A percentile compares a stretch with the other conserved stretches of the same genome.
These are phyloP conservation scores for Mycosphaerelloides madeirae DNA, from an alignment of 2,329 filamentous ascomycete species.

Conservation along the genomic window DNA sequence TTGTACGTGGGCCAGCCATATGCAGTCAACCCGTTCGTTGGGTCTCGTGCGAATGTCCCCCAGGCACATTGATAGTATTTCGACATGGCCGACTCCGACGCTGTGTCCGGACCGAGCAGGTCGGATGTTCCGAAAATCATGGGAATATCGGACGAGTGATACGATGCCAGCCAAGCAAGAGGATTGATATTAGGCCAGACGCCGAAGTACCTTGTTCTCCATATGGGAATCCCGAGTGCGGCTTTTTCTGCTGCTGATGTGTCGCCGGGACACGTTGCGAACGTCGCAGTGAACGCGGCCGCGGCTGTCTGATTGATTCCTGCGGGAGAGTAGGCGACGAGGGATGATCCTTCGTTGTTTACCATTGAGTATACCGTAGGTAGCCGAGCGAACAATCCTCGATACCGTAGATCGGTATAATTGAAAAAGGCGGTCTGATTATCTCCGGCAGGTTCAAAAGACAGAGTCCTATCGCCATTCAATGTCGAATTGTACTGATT, in stretches of 20 bases:
- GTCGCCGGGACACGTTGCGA: constrained; percentile 37
- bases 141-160: constrained; percentile 30
- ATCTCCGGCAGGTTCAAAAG: constrained; percentile 9
- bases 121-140: constrained; percentile 30
- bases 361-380: constrained; percentile 10
- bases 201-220: constrained; percentile 29
- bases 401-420: constrained; percentile 11
- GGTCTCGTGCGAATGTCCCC: constrained; percentile 33
- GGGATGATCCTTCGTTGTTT: constrained; percentile 15
- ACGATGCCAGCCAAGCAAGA: constrained; percentile 26
- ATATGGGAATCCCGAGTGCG: constrained; percentile 25
- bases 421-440: constrained; percentile 15
- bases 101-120: constrained; percentile 12
- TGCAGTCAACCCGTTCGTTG: constrained; percentile 23
- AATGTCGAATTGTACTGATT: constrained; percentile 12
- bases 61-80: constrained; percentile 29
- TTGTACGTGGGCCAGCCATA: constrained; percentile 19
- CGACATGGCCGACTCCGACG: constrained; percentile 12
- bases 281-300: background rate
- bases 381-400: constrained; percentile 10
- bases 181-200: constrained; percentile 20
- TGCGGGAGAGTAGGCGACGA: constrained; percentile 7
- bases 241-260: constrained; percentile 37
- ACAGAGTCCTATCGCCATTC: constrained; percentile 5
- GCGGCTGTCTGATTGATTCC: constrained; percentile 13